Conservation (phyloP, 306 rosid species). For the Cyclanthera cordifolia region DNA sequence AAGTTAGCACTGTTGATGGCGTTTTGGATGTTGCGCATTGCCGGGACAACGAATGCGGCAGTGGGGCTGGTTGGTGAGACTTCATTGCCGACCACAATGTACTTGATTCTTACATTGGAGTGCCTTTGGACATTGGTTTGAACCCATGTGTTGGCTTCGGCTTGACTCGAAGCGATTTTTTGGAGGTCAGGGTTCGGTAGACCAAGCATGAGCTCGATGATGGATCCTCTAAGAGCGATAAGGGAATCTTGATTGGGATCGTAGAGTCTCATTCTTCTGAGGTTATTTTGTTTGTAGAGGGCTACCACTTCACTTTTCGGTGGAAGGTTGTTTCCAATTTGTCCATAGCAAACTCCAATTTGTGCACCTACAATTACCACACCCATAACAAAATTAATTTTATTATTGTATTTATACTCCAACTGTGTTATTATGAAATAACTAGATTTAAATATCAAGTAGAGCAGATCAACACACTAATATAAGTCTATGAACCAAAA, state of each 20-base stretch:
- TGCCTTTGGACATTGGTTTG: slow-evolving; percentile 7
- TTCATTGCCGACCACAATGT: slow-evolving; percentile 24
- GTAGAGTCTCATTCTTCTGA: slow-evolving; percentile 31
- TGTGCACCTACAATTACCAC: slow-evolving; percentile 24
- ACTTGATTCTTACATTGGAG: slow-evolving; percentile 16
- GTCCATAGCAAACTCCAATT: slow-evolving; percentile 48
- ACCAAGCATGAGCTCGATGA: slow-evolving; percentile 23
- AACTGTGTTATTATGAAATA: no score
- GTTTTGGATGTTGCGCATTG: slow-evolving; percentile 18
- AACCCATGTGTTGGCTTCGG: slow-evolving; percentile 16
- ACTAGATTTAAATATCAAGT: no score
- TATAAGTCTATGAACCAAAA: no score
- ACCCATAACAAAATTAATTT: background rate
- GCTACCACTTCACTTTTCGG: slow-evolving; percentile 25
- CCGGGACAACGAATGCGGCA: slow-evolving; percentile 10
- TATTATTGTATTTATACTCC: no score
- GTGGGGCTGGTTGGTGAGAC: background rate
- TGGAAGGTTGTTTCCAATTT: slow-evolving; percentile 27
- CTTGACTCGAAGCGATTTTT: slow-evolving; percentile 6
- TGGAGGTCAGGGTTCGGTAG: slow-evolving; percentile 13
- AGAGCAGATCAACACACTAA: no score
- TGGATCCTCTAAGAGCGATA: slow-evolving; percentile 37
- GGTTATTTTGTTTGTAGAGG: slow-evolving; percentile 23
- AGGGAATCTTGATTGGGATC: slow-evolving; percentile 25
- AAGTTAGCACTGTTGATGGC: slow-evolving; percentile 8